Conservation (phyloP, 2,329 filamentous ascomycete species). For the Seiridium cupressi region DNA sequence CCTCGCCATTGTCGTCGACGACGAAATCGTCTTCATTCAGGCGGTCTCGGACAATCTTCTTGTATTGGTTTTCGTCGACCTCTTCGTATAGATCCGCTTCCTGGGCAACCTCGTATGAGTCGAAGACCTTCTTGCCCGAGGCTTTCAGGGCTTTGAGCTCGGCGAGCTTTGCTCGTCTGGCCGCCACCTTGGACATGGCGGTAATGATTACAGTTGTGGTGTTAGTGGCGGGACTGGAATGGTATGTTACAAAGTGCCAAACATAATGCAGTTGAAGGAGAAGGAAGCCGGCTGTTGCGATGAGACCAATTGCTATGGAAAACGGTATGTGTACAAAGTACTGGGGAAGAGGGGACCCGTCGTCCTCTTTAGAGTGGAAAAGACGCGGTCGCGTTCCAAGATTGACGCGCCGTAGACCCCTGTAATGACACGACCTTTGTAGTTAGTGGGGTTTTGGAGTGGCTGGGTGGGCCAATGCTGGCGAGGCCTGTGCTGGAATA, state of each 20-base stretch:
- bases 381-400: conserved; percentile 2
- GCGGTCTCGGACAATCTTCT: conserved; percentile 86
- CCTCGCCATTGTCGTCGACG: conserved; percentile 95
- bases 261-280: not conserved
- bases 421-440: conserved; percentile 2
- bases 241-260: not conserved
- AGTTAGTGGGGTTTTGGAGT: not conserved
- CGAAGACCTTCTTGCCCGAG: conserved; percentile 87
- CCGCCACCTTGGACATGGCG: conserved; percentile 40
- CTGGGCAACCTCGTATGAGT: conserved; percentile 83
- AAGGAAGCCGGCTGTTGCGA: not conserved
- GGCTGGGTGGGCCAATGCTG: not conserved
- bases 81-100: conserved; percentile 88
- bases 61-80: conserved; percentile 95
- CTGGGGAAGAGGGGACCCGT: not conserved
- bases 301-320: not conserved
- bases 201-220: not conserved
- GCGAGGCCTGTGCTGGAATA: no score
- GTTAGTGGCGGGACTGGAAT: not conserved
- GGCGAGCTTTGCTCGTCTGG: conserved; percentile 58
- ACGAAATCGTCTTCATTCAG: conserved; percentile 96
- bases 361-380: conserved; percentile 4
- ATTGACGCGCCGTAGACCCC: not conserved
- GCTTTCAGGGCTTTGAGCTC: conserved; percentile 82
- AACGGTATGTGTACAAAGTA: not conserved